These are phyloP conservation scores for Chlorella sorokiniana DNA, from an alignment of 139 green algal species.

Conservation along the genomic window DNA sequence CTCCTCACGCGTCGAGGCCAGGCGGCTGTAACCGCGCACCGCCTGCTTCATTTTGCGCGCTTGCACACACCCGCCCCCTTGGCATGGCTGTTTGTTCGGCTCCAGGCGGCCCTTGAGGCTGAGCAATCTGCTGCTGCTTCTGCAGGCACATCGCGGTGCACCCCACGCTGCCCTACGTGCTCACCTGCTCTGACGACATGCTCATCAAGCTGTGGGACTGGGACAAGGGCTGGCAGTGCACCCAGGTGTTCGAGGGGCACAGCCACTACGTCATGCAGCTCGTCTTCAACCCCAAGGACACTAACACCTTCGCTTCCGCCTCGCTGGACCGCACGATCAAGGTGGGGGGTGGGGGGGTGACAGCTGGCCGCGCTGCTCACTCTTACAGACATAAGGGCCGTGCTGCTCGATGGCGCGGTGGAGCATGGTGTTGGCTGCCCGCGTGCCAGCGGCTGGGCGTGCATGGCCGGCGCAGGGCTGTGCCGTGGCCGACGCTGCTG, in stretches of 20 bases:
- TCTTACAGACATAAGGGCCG: neutral
- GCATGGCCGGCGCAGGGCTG: too few relatives aligned
- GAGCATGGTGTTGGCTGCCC: too few relatives aligned
- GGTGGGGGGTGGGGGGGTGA: constrained; percentile 48
- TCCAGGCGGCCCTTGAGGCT: too few relatives aligned
- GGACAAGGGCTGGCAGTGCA: constrained; percentile 92
- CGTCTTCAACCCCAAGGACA: constrained; percentile 99
- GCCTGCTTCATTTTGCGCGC: too few relatives aligned
- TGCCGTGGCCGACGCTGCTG: too few relatives aligned
- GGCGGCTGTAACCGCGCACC: too few relatives aligned
- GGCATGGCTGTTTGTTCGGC: too few relatives aligned
- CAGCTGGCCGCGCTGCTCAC: neutral
- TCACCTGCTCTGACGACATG: constrained; percentile 98
- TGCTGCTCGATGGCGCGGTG: too few relatives aligned
- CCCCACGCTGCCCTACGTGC: constrained; percentile 89
- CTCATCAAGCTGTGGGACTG: constrained; percentile 99
- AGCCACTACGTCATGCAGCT: constrained; percentile 99
- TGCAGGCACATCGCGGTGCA: constrained; percentile 90
- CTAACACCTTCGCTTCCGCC: constrained; percentile 98
- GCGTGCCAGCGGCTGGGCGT: too few relatives aligned
- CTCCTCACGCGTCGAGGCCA: too few relatives aligned
- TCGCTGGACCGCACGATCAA: constrained; percentile 98
- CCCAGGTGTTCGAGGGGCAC: constrained; percentile 98
- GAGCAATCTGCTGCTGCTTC: neutral
- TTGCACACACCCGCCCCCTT: too few relatives aligned